phyloP scores from a whole-genome alignment of 176 grass and related monocot genomes.

The Aegilops sharonensis region DNA sequence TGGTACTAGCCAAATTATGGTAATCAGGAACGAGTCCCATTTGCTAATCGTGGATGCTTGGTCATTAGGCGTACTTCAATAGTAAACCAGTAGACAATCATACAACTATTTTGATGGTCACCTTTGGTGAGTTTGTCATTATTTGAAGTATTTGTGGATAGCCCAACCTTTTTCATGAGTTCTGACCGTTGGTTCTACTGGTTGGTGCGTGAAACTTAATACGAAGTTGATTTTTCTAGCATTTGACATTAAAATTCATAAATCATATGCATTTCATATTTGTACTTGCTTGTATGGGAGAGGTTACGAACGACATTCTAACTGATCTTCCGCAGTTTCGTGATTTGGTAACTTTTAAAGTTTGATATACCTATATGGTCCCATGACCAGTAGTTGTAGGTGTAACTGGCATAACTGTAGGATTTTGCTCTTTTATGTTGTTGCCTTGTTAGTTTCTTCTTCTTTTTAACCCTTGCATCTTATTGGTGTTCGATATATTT shows the following conservation, averaged over 20 bases:
- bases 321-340: not conserved
- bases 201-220: too few species aligned
- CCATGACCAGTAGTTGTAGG: not conserved
- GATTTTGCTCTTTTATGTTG: not conserved
- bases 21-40: not conserved
- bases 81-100: not conserved
- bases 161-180: too few species aligned
- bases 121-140: not conserved
- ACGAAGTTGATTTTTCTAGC: not conserved
- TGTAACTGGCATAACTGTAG: not conserved
- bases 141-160: not conserved
- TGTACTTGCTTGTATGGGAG: not conserved
- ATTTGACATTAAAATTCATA: not conserved
- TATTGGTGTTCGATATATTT: not conserved
- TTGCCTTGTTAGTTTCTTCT: not conserved
- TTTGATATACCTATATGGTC: not conserved
- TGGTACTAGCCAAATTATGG: not conserved
- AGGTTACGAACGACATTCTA: not conserved
- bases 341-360: not conserved
- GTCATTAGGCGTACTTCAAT: not conserved
- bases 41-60: not conserved
- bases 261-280: not conserved
- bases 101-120: not conserved
- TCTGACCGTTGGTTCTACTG: too few species aligned
- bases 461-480: not conserved